These are phyloP conservation scores for Solidago caesia DNA, from an alignment of 129 eudicot genomes.

Conservation along the genomic window DNA sequence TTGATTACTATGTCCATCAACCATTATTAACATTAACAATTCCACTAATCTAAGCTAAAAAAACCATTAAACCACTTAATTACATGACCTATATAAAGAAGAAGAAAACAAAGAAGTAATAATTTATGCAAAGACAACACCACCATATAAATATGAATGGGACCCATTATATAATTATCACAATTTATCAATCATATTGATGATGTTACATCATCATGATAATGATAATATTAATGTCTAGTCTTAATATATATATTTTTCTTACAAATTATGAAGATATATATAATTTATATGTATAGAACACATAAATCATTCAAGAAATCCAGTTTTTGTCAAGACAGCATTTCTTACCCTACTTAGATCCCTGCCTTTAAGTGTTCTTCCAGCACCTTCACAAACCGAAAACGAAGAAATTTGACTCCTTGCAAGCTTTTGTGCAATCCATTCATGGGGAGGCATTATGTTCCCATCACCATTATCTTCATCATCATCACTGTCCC, in stretches of 20 bases:
- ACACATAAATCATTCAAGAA: conserved; percentile 50
- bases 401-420: conserved; percentile 73
- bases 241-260: conserved; percentile 10
- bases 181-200: conserved; percentile 39
- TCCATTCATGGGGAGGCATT: conserved; percentile 93
- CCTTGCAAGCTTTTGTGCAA: conserved; percentile 69
- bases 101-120: conserved; percentile 26
- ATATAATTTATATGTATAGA: neutral
- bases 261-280: conserved; percentile 26
- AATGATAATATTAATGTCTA: conserved; percentile 22
- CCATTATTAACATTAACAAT: conserved; percentile 1
- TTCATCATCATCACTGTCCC: conserved; percentile 44
- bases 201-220: conserved; percentile 44
- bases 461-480: conserved; percentile 32
- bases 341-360: conserved; percentile 83
- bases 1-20: conserved; percentile 18
- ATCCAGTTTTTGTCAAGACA: conserved; percentile 70
- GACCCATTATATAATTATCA: conserved; percentile 44
- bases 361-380: conserved; percentile 92
- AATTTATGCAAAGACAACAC: conserved; percentile 33
- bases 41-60: conserved; percentile 28
- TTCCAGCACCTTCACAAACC: conserved; percentile 91
- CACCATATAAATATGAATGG: conserved; percentile 32
- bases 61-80: conserved; percentile 6
- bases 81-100: conserved; percentile 24